Evolutionary conservation across 1,284 basidiomycete genomes (phyloP).

Genomic region (Peniophora sp.): DNA sequence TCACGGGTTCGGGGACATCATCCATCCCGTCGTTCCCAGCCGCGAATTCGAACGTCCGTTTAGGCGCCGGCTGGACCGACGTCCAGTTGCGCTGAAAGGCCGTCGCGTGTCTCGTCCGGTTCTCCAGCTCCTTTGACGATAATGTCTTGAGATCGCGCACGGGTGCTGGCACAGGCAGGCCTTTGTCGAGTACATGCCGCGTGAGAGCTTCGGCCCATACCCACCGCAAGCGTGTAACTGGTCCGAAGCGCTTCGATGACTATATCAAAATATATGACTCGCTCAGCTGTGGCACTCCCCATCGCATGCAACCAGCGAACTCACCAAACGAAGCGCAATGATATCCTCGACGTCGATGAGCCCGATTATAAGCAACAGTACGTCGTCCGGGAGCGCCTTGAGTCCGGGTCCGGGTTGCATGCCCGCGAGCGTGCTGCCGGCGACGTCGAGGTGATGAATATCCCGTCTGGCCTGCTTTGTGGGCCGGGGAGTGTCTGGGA

Average conservation of each 20-base stretch:
- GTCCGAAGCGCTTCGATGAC: constrained; percentile 24
- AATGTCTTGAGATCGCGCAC: constrained; percentile 19
- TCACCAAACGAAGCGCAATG: constrained; percentile 24
- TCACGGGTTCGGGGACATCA: constrained; percentile 13
- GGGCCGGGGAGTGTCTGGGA: too few relatives aligned
- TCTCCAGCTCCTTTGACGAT: constrained; percentile 26
- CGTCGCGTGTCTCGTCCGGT: constrained; percentile 26
- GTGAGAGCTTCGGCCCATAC: constrained; percentile 29
- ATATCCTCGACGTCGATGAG: constrained; percentile 26
- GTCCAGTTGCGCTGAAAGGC: constrained; percentile 29
- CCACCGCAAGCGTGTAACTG: constrained; percentile 27
- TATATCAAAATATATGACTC: constrained; percentile 18
- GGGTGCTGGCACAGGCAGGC: constrained; percentile 25
- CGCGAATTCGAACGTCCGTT: constrained; percentile 19
- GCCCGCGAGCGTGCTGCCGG: constrained; percentile 2
- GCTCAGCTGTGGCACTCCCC: constrained; percentile 1
- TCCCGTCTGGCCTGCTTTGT: too few relatives aligned
- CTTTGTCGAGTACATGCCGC: constrained; percentile 23
- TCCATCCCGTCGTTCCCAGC: constrained; percentile 11
- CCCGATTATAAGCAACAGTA: constrained; percentile 26
- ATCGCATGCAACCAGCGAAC: constrained; percentile 5
- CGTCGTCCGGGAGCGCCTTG: constrained; percentile 22
- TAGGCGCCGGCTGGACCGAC: constrained; percentile 18
- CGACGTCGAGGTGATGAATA: not conserved
- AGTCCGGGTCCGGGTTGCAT: too few relatives aligned